Base-by-base conservation (phyloP, 371 early-diverging fungal genomes). In the Mortierella sp. region DNA sequence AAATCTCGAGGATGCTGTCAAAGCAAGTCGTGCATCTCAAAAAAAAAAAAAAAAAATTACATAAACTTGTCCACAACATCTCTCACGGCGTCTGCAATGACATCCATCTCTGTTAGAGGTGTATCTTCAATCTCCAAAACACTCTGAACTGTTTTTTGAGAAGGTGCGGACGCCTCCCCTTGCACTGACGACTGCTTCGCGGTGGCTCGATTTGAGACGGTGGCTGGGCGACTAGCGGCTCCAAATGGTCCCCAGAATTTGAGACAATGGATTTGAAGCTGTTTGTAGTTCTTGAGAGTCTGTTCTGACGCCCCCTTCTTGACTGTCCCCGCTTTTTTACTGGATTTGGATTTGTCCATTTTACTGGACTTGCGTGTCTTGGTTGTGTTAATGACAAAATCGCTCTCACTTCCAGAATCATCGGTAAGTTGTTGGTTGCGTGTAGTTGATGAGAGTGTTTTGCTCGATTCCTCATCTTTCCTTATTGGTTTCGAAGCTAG, bases 61-160 rank as follows among this genome's bases (percentile, higher is more conserved):
- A 81, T 81, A 38, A 72, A 81, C 10, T 58, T 48, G 41, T 81
- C 70, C 8, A 70, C 67, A 8, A 76, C 72, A 16, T 65, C 76
- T 22, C 75, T 72, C 8, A 81, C 82, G 22, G 82, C 82, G 1
- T 81, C 76, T 41, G 76, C 76, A 63, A 81, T 72, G 41, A 81
- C 82, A 55, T 81, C 82, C 82, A 81, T 81, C 61, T 81, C 82
- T 38, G 72, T 72, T 38, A 81, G 33, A 10, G 82, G 82, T 0
- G 82, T 70, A 4, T 61, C 63, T 3, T 81, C 82, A 21, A 81
- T 59, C 19, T 81, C 72, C 38, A 81, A 45, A 10, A 76, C 32
- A 22, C 73, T 60, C 24, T 81, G 82, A 16, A 72, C 63, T 13
- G 64, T 11, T 32, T 66, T 72, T 21, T 59, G 64, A 8, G 32